Base-by-base conservation (phyloP, 345 rosid species). In the Aquilaria yunnanensis region DNA sequence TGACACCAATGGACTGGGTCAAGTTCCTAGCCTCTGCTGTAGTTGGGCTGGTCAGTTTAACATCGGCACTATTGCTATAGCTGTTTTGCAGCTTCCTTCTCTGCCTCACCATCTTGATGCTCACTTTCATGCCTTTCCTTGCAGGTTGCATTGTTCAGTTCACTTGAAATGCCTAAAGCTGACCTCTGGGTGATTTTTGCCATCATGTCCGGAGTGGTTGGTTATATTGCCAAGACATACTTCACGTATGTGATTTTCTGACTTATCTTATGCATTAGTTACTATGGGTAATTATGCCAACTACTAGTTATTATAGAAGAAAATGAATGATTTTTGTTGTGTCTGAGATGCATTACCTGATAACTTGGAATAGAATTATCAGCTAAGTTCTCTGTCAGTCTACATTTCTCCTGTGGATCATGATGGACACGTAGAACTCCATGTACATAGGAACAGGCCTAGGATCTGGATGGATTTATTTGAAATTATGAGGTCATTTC, bases 1-100 rank as follows among this genome's bases (percentile, higher is more conserved):
- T 90, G 71, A 90, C 97, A 65, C 97, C 97, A 45, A 74, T 84
- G 87, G 97, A 90, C 70, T 90, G 97, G 97, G 96, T 88, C 80
- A 90, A 83, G 79, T 90, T 90, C 70, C 71, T 90, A 45, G 78
- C 60, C 71, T 85, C 97, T 65, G 91, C 97, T n/a, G 73, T 88
- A 14, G 85, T 86, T 75, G 97, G 97, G 64, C 80, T 90, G 91
- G 96, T 90, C 60, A 71, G 96, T 60, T 8, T 37, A 37, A 9
- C 51, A 8, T 37, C 8, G 47, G 46, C 14, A 12, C 48, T 53
- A n/a, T 32, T 50, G 6, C 54, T 14, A 32, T 49, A 49, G 45
- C 57, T 64, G 10, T 56, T 55, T 30, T 56, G 60, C 54, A n/a
- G 14, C 63, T 12, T 30, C 32, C 23, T 14, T 14, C 34, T 23